Conservation (phyloP, 176 grass and related monocot species). For the Poa pratensis region DNA sequence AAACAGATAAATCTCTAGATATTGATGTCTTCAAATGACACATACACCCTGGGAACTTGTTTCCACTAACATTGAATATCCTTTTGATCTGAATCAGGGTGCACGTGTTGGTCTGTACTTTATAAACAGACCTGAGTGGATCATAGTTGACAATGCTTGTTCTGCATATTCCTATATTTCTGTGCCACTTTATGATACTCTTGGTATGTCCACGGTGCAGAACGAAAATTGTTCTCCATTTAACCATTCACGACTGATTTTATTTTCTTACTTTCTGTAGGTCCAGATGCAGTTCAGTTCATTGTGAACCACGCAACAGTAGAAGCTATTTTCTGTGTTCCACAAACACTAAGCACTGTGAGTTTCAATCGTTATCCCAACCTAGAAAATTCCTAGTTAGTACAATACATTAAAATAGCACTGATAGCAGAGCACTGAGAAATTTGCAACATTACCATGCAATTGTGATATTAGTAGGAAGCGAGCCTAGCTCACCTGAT, state of each 20-base stretch:
- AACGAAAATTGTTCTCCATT: neutral
- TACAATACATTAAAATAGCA: conserved; percentile 20
- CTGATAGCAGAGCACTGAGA: neutral
- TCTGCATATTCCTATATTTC: conserved; percentile 84
- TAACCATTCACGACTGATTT: conserved; percentile 13
- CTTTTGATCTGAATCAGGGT: conserved; percentile 55
- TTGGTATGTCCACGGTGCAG: conserved; percentile 56
- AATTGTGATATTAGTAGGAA: neutral
- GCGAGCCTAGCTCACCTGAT: neutral
- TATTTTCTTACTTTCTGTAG: conserved; percentile 51
- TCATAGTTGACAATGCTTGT: conserved; percentile 93
- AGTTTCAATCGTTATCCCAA: conserved; percentile 47
- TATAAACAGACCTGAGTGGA: conserved; percentile 93
- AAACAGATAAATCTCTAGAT: conserved; percentile 25
- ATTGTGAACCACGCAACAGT: conserved; percentile 85
- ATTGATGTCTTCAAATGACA: too few relatives aligned
- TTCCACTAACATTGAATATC: neutral
- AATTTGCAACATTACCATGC: conserved; percentile 10
- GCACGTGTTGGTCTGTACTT: conserved; percentile 86
- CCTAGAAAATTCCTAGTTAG: conserved; percentile 8
- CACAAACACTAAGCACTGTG: conserved; percentile 79
- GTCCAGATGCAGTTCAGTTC: conserved; percentile 91
- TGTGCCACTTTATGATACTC: conserved; percentile 87
- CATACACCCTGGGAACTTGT: neutral
- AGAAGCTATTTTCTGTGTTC: conserved; percentile 86